Base-by-base conservation (phyloP, 345 rosid species). In the Leavenworthia alabamica region DNA sequence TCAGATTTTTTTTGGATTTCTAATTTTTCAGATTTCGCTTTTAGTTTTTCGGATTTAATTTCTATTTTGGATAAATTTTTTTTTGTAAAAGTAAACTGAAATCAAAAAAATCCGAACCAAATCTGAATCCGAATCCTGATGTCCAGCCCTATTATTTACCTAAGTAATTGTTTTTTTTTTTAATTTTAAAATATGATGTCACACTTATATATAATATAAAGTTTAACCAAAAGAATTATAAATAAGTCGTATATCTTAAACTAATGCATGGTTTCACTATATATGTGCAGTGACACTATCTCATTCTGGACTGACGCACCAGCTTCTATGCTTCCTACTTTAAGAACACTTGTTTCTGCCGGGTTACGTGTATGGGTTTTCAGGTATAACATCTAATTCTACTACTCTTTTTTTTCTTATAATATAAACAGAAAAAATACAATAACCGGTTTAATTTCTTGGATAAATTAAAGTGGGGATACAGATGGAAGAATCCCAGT, bases 401-500 rank as follows among this genome's bases (percentile, higher is more conserved):
- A n/a, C n/a, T n/a, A n/a, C n/a, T n/a, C n/a, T n/a, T n/a, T n/a
- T n/a, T n/a, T n/a, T n/a, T n/a, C n/a, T n/a, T n/a, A n/a, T n/a
- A n/a, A n/a, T n/a, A n/a, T n/a, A n/a, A n/a, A n/a, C n/a, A n/a
- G n/a, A n/a, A n/a, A 27, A 46, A 6, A 6, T 14, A 31, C 16
- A 1, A 19, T 15, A 43, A 64, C 32, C 22, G 14, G 23, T 3
- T 11, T 3, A 2, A 13, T 0, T 53, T n/a, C n/a, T 8, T 22
- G 55, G 26, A 35, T 3, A 35, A 26, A n/a, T n/a, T n/a, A 47
- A 16, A 89, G 97, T 49, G 97, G 97, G 56, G 97, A 90, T 51
- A 85, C 92, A 4, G 97, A 90, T 23, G 97, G 97, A 39, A 83
- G 97, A 71, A 77, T 90, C 46, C 97, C 92, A 0, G 90, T 90